A percentile compares a stretch with the other conserved stretches of the same genome.
These are phyloP conservation scores for Xylariaceae sp. DNA, from an alignment of 2,329 filamentous ascomycete species.

Conservation along the genomic window DNA sequence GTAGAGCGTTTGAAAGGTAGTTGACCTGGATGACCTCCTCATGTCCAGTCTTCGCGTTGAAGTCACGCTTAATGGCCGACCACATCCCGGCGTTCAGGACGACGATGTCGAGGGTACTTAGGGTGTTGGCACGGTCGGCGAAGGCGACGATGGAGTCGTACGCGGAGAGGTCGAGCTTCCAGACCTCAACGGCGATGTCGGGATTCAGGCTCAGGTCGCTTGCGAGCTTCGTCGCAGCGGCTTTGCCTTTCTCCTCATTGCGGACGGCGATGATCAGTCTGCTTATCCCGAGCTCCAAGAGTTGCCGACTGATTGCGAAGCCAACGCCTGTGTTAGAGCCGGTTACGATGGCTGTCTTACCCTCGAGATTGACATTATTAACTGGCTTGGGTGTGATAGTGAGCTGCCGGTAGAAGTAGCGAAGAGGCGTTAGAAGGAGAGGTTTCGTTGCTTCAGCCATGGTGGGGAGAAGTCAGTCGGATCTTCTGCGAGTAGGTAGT, in stretches of 20 bases:
- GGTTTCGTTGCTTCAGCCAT: too few relatives aligned
- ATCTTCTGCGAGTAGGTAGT: too few relatives aligned
- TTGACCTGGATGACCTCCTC: constrained; percentile 48
- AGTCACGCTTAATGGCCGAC: constrained; percentile 16
- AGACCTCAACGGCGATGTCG: constrained; percentile 7
- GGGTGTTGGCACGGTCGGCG: constrained; percentile 1
- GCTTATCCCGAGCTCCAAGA: constrained; percentile 10
- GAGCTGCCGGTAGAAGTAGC: constrained; percentile 8
- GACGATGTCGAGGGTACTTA: constrained; percentile 9
- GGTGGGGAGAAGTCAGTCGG: too few relatives aligned
- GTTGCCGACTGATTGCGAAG: constrained; percentile 3
- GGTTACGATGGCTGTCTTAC: constrained; percentile 17
- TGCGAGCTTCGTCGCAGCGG: neutral
- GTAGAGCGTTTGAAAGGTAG: constrained; percentile 46
- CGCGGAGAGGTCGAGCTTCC: constrained; percentile 10
- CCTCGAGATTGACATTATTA: constrained; percentile 4
- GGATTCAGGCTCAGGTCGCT: neutral
- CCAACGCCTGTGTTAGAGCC: constrained; percentile 17
- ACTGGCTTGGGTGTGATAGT: neutral
- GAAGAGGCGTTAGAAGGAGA: too few relatives aligned
- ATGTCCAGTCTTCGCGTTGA: constrained; percentile 21
- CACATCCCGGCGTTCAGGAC: constrained; percentile 7
- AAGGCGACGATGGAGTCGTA: constrained; percentile 15
- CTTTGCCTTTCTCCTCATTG: constrained; percentile 4
- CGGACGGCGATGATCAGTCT: constrained; percentile 15